Evolutionary conservation across 108 stramenopile genomes (phyloP), one percentile per base, ranked within the genome.

Genomic region (Fistulifera pelliculosa): DNA sequence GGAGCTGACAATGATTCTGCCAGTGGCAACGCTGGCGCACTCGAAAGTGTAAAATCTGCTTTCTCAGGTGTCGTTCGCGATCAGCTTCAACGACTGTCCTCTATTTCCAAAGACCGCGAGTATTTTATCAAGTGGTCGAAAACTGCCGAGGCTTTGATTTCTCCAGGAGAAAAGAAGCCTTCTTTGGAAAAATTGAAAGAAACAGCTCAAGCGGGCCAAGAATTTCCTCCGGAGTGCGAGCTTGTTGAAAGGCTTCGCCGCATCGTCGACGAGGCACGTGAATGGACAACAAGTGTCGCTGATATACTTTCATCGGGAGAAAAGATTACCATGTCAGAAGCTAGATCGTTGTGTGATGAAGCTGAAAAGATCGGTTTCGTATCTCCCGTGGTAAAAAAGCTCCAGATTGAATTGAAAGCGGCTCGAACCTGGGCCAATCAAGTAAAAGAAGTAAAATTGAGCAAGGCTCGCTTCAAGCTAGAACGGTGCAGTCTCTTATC

Each of bases 111-210:
- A 28, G 69, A 81, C 28, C 65, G 85, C 35, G 70, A 63, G 52
- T 65, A 74, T 45, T 87, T 83, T 39, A 48, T 77, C 42, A 59
- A 56, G 41, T 87, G 81, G 81, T 83, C 71, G 38, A 47, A 79
- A 53, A 54, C 44, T 17, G 77, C 73, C 12, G 72, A 68, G 2
- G 54, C 68, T 31, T 57, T 71, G n/a, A 43, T 87, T 16, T 62
- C 68, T 27, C 52, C 59, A 26, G 77, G 64, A 22, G 72, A 72
- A 22, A 83, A 76, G 43, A 73, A 66, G 42, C 43, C 77, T 15
- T 54, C 80, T 0, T 48, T 83, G 17, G 76, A 80, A 45, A 76
- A 74, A 10, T 43, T 88, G 51, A 47, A 58, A 26, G 74, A 77
- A 21, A 50, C 84, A 38, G 73, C 56, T 7, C 41, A 61, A 45